Percentiles rank a stretch among this genome's conserved stretches.
phyloP scores from a whole-genome alignment of 2,329 filamentous ascomycete genomes.

The Paecilomyces formosus region DNA sequence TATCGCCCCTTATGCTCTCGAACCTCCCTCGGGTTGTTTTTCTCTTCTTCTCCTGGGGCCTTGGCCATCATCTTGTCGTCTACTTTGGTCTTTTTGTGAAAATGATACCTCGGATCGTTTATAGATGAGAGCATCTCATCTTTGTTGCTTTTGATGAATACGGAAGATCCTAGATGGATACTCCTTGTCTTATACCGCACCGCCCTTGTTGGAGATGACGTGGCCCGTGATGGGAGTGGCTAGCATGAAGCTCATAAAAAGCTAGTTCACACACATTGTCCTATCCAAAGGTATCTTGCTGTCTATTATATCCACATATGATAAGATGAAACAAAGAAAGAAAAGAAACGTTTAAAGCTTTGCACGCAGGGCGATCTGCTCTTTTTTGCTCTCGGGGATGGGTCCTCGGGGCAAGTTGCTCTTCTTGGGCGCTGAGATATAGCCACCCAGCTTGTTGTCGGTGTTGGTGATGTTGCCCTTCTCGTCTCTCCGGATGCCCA shows the following conservation, averaged over 20 bases:
- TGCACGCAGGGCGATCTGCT: background rate
- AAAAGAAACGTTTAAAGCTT: background rate
- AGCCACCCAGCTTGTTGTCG: constrained; percentile 52
- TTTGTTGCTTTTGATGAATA: background rate
- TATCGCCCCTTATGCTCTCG: background rate
- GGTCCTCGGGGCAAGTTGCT: constrained; percentile 18
- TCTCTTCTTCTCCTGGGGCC: background rate
- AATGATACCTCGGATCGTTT: background rate
- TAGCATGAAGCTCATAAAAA: background rate
- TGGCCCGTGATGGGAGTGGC: background rate
- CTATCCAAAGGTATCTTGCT: background rate
- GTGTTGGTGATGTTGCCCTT: constrained; percentile 47
- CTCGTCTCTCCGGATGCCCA: constrained; percentile 52
- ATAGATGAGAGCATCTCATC: background rate
- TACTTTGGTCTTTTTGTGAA: background rate
- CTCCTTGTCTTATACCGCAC: background rate
- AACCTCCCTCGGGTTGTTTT: background rate
- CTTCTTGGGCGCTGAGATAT: constrained; percentile 52
- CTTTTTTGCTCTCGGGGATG: background rate
- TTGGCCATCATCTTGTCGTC: background rate
- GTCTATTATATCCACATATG: background rate
- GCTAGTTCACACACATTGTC: background rate
- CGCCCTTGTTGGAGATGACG: background rate
- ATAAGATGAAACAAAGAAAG: background rate
- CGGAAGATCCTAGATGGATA: background rate